phyloP scores from a whole-genome alignment of 345 rosid species.

The Hypericum androsaemum region DNA sequence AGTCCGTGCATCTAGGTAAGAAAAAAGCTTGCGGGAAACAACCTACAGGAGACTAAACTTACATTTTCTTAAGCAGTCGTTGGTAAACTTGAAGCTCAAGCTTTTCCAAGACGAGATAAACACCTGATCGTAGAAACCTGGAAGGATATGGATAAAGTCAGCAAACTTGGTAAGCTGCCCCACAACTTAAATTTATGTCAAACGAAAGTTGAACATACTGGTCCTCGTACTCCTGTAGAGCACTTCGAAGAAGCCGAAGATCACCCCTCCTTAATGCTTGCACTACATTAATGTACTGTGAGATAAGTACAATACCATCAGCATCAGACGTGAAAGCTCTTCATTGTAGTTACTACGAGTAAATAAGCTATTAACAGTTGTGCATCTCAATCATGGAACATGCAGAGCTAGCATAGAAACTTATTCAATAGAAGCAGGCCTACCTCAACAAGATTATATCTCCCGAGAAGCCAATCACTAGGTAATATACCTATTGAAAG shows the following conservation, averaged over 20 bases:
- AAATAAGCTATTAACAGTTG: background rate
- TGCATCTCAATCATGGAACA: background rate
- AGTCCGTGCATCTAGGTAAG: background rate
- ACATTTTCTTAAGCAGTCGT: slow-evolving; percentile 89
- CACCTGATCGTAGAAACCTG: slow-evolving; percentile 92
- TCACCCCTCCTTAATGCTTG: slow-evolving; percentile 73
- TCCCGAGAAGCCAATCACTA: slow-evolving; percentile 46
- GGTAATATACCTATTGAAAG: slow-evolving; percentile 85
- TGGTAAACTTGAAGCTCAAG: slow-evolving; percentile 97
- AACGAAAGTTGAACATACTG: slow-evolving; percentile 33
- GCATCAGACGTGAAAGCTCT: no score
- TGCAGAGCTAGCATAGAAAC: slow-evolving; percentile 2
- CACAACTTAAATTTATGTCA: background rate
- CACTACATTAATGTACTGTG: slow-evolving; percentile 66
- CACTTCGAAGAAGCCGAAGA: slow-evolving; percentile 75
- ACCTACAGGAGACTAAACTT: slow-evolving; percentile 14
- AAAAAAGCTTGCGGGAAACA: background rate
- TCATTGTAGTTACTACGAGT: no score
- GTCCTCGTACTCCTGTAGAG: slow-evolving; percentile 83
- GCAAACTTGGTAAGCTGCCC: background rate
- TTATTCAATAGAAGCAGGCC: slow-evolving; percentile 8
- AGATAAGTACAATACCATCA: slow-evolving; percentile 1
- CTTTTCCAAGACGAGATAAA: slow-evolving; percentile 91
- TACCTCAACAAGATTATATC: slow-evolving; percentile 74
- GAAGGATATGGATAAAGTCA: background rate